Conservation (phyloP, 2,329 filamentous ascomycete genomes). For the Colletotrichum sp. region DNA sequence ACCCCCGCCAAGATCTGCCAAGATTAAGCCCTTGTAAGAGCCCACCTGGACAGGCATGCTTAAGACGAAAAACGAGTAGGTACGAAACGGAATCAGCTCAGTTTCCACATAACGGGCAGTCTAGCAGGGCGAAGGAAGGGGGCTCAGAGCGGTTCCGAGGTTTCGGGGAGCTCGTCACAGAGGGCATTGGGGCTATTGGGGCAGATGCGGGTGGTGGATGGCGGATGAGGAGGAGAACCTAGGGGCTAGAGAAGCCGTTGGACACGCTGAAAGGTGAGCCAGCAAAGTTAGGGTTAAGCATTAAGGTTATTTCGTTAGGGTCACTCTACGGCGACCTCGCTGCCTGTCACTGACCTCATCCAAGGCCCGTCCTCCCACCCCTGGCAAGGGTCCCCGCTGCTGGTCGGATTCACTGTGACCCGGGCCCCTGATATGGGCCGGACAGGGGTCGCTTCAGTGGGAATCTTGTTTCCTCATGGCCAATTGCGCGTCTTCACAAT, state of each 20-base stretch:
- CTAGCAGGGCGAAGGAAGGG: neutral
- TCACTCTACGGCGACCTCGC: neutral
- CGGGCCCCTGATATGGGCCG: constrained; percentile 3
- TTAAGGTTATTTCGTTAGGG: constrained; percentile 16
- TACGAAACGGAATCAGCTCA: constrained; percentile 6
- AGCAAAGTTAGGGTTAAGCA: constrained; percentile 16
- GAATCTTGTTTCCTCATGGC: neutral
- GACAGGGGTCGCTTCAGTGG: neutral
- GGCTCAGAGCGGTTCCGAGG: neutral
- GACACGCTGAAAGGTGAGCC: neutral
- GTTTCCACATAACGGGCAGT: neutral
- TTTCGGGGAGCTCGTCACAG: neutral
- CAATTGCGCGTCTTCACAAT: neutral
- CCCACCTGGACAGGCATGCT: neutral
- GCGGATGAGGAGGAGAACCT: neutral
- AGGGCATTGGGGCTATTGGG: neutral
- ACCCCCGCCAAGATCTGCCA: constrained; percentile 21
- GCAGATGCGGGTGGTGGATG: neutral
- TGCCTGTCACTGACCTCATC: constrained; percentile 5
- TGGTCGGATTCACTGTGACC: neutral
- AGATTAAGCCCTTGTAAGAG: constrained; percentile 17
- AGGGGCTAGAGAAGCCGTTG: neutral
- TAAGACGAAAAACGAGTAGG: neutral
- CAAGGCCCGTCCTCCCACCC: neutral
- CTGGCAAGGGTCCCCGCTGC: neutral